These are phyloP conservation scores for Didymella sp. DNA, from an alignment of 2,329 filamentous ascomycete species.

Conservation along the genomic window DNA sequence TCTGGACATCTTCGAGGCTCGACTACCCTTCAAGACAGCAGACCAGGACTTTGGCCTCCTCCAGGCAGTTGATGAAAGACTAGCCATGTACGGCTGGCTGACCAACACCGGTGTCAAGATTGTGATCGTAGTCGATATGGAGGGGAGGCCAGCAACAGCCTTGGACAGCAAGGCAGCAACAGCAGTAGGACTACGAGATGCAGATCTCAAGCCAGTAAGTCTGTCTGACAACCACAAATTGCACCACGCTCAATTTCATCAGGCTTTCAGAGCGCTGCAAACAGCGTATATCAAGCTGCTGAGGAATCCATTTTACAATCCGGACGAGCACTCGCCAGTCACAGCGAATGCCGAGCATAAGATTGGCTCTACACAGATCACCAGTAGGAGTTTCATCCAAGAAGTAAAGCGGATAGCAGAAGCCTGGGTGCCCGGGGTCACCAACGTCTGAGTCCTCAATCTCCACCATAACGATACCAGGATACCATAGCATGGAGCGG, in stretches of 20 bases:
- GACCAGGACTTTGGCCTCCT: slow-evolving; percentile 90
- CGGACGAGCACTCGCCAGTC: slow-evolving; percentile 78
- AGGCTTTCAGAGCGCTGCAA: slow-evolving; percentile 90
- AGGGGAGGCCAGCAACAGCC: slow-evolving; percentile 65
- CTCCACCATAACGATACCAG: slow-evolving; percentile 26
- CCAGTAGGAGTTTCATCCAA: slow-evolving; percentile 77
- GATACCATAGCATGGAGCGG: slow-evolving; percentile 34
- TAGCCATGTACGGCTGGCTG: slow-evolving; percentile 94
- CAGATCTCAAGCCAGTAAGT: slow-evolving; percentile 82
- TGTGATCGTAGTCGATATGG: slow-evolving; percentile 89
- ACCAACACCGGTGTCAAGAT: slow-evolving; percentile 95
- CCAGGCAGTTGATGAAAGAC: slow-evolving; percentile 89
- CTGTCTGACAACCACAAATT: not conserved
- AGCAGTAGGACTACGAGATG: slow-evolving; percentile 75
- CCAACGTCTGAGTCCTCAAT: slow-evolving; percentile 58
- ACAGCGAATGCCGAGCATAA: slow-evolving; percentile 54
- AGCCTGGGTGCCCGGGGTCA: slow-evolving; percentile 77
- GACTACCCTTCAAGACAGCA: slow-evolving; percentile 72
- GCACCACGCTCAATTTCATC: slow-evolving; percentile 12
- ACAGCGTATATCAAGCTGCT: slow-evolving; percentile 87
- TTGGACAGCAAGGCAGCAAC: slow-evolving; percentile 47
- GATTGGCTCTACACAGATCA: slow-evolving; percentile 70
- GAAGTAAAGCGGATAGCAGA: slow-evolving; percentile 89
- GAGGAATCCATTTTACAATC: slow-evolving; percentile 94
- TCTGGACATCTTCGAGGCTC: slow-evolving; percentile 91